phyloP scores from a whole-genome alignment of 768 basidiomycete genomes.

The Boletus tomentosulus region DNA sequence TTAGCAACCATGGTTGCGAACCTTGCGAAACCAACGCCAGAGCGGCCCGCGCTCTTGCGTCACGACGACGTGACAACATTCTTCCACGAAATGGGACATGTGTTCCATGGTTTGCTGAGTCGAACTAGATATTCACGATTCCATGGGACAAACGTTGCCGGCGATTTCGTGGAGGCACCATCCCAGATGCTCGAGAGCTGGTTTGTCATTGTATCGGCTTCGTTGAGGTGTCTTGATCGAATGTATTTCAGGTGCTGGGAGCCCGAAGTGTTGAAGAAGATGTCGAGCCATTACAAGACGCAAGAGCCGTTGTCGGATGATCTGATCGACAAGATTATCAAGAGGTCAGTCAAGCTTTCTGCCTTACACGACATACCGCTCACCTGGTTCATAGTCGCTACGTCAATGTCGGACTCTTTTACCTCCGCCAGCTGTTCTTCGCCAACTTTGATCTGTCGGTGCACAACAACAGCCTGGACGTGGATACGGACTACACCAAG shows the following conservation, averaged over 20 bases:
- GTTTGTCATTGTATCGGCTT: constrained; percentile 32
- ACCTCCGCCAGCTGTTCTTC: constrained; percentile 70
- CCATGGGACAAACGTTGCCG: constrained; percentile 77
- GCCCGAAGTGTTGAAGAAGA: constrained; percentile 64
- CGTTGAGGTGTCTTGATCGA: not conserved
- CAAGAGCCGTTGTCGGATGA: constrained; percentile 66
- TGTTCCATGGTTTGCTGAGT: constrained; percentile 67
- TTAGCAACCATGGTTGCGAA: constrained; percentile 87
- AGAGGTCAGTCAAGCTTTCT: constrained; percentile 45
- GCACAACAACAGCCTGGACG: constrained; percentile 40
- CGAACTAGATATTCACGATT: constrained; percentile 69
- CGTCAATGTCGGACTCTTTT: constrained; percentile 78
- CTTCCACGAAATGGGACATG: constrained; percentile 88
- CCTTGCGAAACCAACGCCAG: constrained; percentile 78
- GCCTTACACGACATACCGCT: not conserved
- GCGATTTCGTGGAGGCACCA: constrained; percentile 87
- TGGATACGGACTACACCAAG: constrained; percentile 62
- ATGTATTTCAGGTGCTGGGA: constrained; percentile 67
- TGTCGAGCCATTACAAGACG: constrained; percentile 79
- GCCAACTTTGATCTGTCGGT: constrained; percentile 33
- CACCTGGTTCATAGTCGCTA: constrained; percentile 46
- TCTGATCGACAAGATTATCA: constrained; percentile 70
- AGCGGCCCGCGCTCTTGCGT: constrained; percentile 80
- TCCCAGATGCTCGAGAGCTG: constrained; percentile 94
- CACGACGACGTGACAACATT: constrained; percentile 87